Base-by-base conservation (phyloP, 345 rosid species). In the Cochlearia excelsa region DNA sequence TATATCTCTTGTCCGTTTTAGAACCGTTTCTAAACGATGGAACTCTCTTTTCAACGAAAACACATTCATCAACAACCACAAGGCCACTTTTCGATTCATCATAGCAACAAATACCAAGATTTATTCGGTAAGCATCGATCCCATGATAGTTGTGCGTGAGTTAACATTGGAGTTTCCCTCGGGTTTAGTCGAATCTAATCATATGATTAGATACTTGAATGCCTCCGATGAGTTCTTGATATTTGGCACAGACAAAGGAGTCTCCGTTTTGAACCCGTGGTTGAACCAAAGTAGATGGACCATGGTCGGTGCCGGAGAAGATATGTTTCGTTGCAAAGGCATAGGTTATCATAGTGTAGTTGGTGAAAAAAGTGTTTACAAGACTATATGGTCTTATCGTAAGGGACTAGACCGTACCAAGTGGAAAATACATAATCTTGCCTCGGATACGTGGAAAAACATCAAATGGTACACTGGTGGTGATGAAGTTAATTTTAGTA, bases 121-220 rank as follows among this genome's bases (percentile, higher is more conserved):
- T 9, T 53, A 53, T 53, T 37, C 44, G 11, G 57, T 53, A 35
- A 37, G 57, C 16, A 9, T 51, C n/a, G 29, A 51, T 51, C 56
- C 56, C 0, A 8, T 6, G 6, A 34, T 51, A 51, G 28, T 7
- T 7, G 43, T 53, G 41, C 31, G 44, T 35, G 57, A 53, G 31
- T 2, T 53, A 8, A 26, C 30, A 2, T 53, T 53, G 11, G 7
- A 4, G 23, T 8, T 26, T 23, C 11, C 43, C 11, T 16, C 23
- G 23, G 38, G 30, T 53, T 53, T 53, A 35, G 16, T 23, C 23
- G 23, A 16, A 16, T 16, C 23, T 16, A 16, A 9, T 6, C 43
- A 16, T 16, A 16, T 35, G 31, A 9, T 26, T 30, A n/a, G 0
- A 9, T 0, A 9, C 4, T 9, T 30, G 57, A 2, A 16, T 26